Conservation (phyloP, 2,329 filamentous ascomycete species). For the Paecilomyces dactylethromorphus region DNA sequence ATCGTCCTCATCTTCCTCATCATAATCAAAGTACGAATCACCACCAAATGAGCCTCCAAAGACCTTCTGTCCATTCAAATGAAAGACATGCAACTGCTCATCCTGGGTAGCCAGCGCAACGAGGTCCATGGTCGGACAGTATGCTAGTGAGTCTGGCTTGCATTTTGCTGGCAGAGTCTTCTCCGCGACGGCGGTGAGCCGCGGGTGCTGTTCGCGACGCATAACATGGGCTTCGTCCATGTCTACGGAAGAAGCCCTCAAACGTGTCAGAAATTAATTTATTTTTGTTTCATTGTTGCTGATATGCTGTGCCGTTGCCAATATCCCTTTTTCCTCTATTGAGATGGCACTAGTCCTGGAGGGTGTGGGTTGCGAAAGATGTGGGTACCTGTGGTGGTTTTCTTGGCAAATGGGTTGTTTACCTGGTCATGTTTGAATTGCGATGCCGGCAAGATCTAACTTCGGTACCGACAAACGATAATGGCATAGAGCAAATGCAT, state of each 20-base stretch:
- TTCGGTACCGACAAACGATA: background rate
- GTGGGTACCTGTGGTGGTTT: background rate
- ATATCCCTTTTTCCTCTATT: background rate
- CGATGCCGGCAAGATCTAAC: background rate
- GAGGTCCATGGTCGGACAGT: conserved; percentile 81
- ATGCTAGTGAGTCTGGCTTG: conserved; percentile 51
- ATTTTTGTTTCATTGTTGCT: background rate
- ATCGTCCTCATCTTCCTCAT: conserved; percentile 32
- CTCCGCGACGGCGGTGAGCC: conserved; percentile 33
- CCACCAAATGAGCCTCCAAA: conserved; percentile 44
- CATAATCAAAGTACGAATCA: conserved; percentile 32
- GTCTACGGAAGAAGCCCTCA: background rate
- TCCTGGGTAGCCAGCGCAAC: conserved; percentile 63
- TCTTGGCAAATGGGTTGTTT: background rate
- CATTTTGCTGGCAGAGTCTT: conserved; percentile 36
- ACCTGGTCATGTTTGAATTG: background rate
- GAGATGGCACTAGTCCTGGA: background rate
- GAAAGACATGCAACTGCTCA: conserved; percentile 66
- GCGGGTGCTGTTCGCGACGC: conserved; percentile 15
- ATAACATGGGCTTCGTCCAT: background rate
- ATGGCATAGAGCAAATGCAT: too few species aligned
- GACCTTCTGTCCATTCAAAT: conserved; percentile 67
- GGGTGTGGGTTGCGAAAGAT: background rate
- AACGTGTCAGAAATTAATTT: background rate
- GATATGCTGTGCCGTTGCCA: background rate